Evolutionary conservation across 176 grass and related monocot genomes (phyloP), one percentile per base, ranked within the genome.

Genomic region (Luzula sylvatica): DNA sequence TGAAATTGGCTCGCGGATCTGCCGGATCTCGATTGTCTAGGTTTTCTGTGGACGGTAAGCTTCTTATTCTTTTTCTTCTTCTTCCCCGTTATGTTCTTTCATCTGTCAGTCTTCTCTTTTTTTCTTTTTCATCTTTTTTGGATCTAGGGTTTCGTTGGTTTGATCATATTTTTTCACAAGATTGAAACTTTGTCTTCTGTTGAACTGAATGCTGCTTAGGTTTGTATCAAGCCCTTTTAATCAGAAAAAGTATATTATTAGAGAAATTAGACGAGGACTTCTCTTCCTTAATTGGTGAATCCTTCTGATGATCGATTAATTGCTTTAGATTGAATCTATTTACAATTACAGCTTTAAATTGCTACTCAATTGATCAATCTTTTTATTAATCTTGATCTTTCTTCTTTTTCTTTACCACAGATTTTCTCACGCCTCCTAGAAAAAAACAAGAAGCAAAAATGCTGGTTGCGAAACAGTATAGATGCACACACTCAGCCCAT

Each of bases 381-480:
- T 20, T 24, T 50, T 26, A 3, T 16, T 46, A 45, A 1, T 29
- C 20, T 49, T 32, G 22, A 47, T 22, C 44, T 42, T 15, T 50
- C 26, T 15, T 20, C 18, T 29, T 47, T 50, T 13, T 26, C 18
- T 58, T 46, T 46, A 3, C 6, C 40, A 45, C 23, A 24, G 30
- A 35, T 35, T 35, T 9, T 35, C 44, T 24, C 44, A 64, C 23
- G 47, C 28, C 17, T 11, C 13, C n/a, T 55, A 55, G 28, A 50
- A 24, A 45, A n/a, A 64, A n/a, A n/a, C n/a, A n/a, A n/a, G n/a
- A n/a, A n/a, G n/a, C 26, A 15, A 64, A 64, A 64, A 64, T 87
- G 75, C 49, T 98, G 25, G 81, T 90, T 35, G 74, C 74, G 27
- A 98, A 98, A 76, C 85, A 90, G 65, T 87, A 90, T 55, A 81